Evolutionary conservation across 2,329 filamentous ascomycete species (phyloP).

Genomic region (Neofusicoccum laricinum): DNA sequence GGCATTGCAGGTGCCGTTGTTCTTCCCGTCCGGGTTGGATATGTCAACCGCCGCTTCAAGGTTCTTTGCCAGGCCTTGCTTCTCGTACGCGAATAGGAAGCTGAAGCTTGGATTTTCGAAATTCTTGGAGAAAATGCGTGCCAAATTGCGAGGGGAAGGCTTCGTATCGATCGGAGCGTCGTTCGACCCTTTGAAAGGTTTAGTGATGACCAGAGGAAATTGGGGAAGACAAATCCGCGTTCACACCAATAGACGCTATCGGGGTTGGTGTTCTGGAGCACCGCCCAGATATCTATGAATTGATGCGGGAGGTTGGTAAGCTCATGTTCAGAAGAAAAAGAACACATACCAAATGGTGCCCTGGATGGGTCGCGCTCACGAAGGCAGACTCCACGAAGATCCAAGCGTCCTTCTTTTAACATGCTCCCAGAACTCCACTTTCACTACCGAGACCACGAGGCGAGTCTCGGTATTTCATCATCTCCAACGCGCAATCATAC

Average conservation of each 20-base stretch:
- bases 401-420: neutral
- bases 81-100: neutral
- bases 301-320: neutral
- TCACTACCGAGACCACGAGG: neutral
- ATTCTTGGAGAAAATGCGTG: neutral
- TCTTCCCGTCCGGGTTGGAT: neutral
- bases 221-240: neutral
- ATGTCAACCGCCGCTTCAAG: neutral
- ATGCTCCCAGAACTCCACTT: neutral
- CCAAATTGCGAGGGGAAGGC: conserved; percentile 5
- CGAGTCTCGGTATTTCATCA: conserved; percentile 5
- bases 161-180: conserved; percentile 5
- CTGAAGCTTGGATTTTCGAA: neutral
- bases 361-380: neutral
- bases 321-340: neutral
- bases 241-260: conserved; percentile 9
- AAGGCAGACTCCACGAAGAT: neutral
- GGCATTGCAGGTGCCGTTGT: neutral
- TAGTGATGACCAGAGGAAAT: neutral
- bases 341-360: neutral
- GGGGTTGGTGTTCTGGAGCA: conserved; percentile 9
- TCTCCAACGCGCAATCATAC: neutral
- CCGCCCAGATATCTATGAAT: conserved; percentile 5
- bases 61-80: neutral
- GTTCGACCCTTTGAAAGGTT: neutral